Conservation (phyloP, 2,329 filamentous ascomycete genomes). For the Cryphonectria japonica region DNA sequence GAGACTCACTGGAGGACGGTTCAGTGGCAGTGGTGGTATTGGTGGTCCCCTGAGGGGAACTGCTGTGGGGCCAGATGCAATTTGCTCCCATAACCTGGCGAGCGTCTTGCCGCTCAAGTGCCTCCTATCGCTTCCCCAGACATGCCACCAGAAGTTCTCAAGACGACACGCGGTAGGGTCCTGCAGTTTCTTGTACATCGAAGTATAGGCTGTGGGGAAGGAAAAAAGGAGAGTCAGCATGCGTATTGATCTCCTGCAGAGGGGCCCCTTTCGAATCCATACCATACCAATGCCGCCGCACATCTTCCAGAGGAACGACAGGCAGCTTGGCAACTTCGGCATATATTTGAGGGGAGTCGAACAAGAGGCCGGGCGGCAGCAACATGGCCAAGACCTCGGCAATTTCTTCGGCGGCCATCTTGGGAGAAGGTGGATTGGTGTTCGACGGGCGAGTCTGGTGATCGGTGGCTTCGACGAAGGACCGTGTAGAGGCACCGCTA, state of each 20-base stretch:
- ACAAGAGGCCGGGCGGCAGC: conserved; percentile 61
- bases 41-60: conserved; percentile 57
- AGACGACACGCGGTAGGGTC: conserved; percentile 66
- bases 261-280: conserved; percentile 25
- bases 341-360: conserved; percentile 57
- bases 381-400: conserved; percentile 45
- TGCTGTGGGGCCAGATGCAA: conserved; percentile 61
- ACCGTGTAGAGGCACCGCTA: conserved; percentile 6
- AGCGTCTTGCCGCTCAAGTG: conserved; percentile 56
- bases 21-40: conserved; percentile 50
- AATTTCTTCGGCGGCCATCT: conserved; percentile 26
- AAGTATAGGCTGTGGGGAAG: conserved; percentile 57
- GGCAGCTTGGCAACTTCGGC: conserved; percentile 57
- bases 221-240: conserved; percentile 23
- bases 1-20: conserved; percentile 51
- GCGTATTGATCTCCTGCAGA: background rate
- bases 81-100: conserved; percentile 60
- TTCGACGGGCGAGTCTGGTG: conserved; percentile 8
- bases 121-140: conserved; percentile 62
- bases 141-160: conserved; percentile 70
- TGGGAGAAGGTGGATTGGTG: background rate
- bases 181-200: conserved; percentile 59
- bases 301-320: conserved; percentile 55
- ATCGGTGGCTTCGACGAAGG: conserved; percentile 16
- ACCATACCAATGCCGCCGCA: conserved; percentile 63